Conservation (phyloP, 2,329 filamentous ascomycete species). For the Orbilia oligospora region DNA sequence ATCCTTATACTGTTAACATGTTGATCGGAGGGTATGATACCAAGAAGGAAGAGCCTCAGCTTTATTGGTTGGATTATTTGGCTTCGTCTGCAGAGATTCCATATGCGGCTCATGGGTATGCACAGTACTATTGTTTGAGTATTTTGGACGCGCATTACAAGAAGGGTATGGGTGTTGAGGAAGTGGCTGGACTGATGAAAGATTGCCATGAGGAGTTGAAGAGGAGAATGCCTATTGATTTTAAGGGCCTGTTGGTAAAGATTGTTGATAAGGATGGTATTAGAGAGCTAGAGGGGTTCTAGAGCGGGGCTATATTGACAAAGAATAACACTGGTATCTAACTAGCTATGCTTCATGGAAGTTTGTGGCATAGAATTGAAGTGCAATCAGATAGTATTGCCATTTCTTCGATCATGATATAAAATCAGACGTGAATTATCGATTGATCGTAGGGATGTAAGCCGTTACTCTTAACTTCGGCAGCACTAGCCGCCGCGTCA, state of each 20-base stretch:
- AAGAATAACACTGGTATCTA: conserved; percentile 20
- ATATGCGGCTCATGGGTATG: conserved; percentile 97
- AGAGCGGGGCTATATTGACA: conserved; percentile 3
- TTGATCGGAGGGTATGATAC: conserved; percentile 93
- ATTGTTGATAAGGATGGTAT: conserved; percentile 95
- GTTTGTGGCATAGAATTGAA: conserved; percentile 31
- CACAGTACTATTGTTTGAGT: conserved; percentile 95
- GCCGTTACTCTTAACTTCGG: neutral
- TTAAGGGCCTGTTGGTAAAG: conserved; percentile 97
- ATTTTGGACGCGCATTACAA: conserved; percentile 99
- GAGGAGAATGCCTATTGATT: conserved; percentile 95
- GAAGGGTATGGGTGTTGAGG: conserved; percentile 88
- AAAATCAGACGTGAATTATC: neutral
- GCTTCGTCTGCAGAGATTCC: conserved; percentile 88
- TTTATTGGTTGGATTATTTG: conserved; percentile 98
- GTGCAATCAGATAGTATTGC: conserved; percentile 21
- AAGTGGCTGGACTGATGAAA: conserved; percentile 90
- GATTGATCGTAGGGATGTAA: neutral
- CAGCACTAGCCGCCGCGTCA: conserved; percentile 15
- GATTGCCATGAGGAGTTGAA: conserved; percentile 98
- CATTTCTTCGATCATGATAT: neutral
- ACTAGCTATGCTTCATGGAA: conserved; percentile 29
- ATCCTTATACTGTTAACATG: conserved; percentile 97
- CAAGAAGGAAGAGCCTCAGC: conserved; percentile 87
- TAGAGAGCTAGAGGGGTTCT: conserved; percentile 73